phyloP scores from a whole-genome alignment of 441 rosid genomes.

The Erodium trifolium region DNA sequence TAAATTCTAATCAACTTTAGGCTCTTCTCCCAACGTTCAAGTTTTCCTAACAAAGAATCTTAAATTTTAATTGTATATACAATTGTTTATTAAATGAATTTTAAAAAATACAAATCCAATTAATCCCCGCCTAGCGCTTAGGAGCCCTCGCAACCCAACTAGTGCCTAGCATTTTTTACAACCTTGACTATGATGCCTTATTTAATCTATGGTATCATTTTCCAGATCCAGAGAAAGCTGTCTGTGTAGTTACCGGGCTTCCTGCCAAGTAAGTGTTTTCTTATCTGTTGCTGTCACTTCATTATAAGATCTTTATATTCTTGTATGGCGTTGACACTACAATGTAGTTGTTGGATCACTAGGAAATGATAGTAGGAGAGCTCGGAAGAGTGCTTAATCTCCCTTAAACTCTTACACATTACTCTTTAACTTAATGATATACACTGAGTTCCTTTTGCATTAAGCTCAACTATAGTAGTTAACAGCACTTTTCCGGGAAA shows the following conservation, averaged over 20 bases:
- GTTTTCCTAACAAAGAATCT: too few relatives aligned
- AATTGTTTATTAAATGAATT: too few relatives aligned
- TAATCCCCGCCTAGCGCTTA: too few relatives aligned
- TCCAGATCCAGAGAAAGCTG: constrained; percentile 75
- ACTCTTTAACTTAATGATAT: not conserved
- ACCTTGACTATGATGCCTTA: constrained; percentile 12
- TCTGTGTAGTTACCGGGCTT: constrained; percentile 77
- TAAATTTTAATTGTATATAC: too few relatives aligned
- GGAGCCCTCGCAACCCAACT: too few relatives aligned
- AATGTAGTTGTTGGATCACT: not conserved
- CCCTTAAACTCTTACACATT: too few relatives aligned
- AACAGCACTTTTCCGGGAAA: not conserved
- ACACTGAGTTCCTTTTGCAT: not conserved
- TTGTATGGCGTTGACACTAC: not conserved
- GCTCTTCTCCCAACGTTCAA: too few relatives aligned
- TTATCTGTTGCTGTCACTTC: constrained; percentile 11
- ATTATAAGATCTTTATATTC: constrained; percentile 15
- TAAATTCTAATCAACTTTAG: too few relatives aligned
- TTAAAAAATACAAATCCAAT: too few relatives aligned
- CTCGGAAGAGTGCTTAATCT: too few relatives aligned
- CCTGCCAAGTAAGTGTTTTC: constrained; percentile 80
- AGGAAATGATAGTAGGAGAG: not conserved
- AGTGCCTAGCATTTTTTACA: too few relatives aligned
- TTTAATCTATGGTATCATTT: constrained; percentile 17
- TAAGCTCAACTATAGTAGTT: not conserved